Base-by-base conservation (phyloP, 2,329 filamentous ascomycete species). In the Rutstroemia sp. region DNA sequence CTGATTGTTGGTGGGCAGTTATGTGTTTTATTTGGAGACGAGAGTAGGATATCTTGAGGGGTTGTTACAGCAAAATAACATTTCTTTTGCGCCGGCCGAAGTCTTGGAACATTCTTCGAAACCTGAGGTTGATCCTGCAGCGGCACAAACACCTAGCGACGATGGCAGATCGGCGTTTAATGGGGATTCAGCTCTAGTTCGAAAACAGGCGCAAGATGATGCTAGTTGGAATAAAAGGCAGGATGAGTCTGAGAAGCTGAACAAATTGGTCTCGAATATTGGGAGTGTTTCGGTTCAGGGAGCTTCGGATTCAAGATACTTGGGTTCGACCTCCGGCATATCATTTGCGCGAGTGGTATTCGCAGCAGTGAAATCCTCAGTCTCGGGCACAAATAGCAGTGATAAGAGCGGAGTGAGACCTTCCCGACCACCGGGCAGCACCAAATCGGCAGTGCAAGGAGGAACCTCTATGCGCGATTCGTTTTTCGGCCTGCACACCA, bases 281-380 rank as follows among this genome's bases (percentile, higher is more conserved):
- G 82, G 84, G 57, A 87, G 89, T 80, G 83, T 89, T 19, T 89
- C 88, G 23, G 87, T 91, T 23, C 86, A 89, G 67, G 88, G 86
- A 50, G 81, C 84, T 3, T 86, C 88, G 3, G 89, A 94, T 70
- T 85, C 88, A 2, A 82, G 89, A 60, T 91, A 91, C 66, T 77
- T 95, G 16, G 90, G 90, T 16, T 90, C 90, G 0, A 87, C 89
- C 1, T 92, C 90, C 2, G 92, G 92, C 16, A 94, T 97, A 51
- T 95, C 92, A 0, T 97, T 97, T 73, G 92, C 92, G 5, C 82
- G 90, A 56, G 90, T 97, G 12, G 92, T 97, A 10, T 94, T 96
- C 69, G 91, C 92, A 9, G 92, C 92, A 1, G 90, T 97, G 48
- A 94, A 95, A 65, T 82, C 82, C 48, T 84, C 81, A 0, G 78